Evolutionary conservation across 352 stramenopile species (phyloP).

Genomic region (Phytophthora tentaculata): DNA sequence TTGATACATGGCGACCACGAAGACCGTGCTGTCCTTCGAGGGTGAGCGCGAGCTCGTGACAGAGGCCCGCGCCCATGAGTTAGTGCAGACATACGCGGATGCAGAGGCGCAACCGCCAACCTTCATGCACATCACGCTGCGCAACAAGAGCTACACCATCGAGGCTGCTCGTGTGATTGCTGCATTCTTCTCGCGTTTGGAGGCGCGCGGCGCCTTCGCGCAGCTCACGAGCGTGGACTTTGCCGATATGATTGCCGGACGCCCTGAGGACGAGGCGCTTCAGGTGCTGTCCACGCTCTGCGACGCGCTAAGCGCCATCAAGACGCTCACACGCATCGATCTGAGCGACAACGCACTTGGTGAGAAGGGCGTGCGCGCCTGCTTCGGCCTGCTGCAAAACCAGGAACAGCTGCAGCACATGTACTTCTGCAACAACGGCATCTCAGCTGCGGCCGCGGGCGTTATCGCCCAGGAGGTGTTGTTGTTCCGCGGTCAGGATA

Average conservation of each 20-base stretch:
- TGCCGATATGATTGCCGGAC: constrained; percentile 87
- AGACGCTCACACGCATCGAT: constrained; percentile 83
- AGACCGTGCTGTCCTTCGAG: constrained; percentile 69
- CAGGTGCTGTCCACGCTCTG: constrained; percentile 85
- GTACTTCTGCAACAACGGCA: constrained; percentile 96
- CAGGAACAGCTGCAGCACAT: constrained; percentile 86
- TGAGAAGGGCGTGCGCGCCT: constrained; percentile 93
- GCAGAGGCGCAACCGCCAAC: constrained; percentile 32
- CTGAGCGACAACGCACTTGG: constrained; percentile 96
- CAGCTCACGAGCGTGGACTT: constrained; percentile 83
- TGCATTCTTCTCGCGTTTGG: constrained; percentile 65
- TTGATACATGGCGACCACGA: constrained; percentile 26
- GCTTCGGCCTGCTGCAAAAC: constrained; percentile 82
- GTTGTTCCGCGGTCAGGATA: constrained; percentile 69
- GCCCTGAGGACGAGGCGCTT: constrained; percentile 82
- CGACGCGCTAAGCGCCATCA: constrained; percentile 68
- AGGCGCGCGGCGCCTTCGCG: constrained; percentile 54
- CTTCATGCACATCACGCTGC: constrained; percentile 86
- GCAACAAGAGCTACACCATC: constrained; percentile 91
- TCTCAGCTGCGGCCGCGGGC: constrained; percentile 89
- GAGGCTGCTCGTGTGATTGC: constrained; percentile 79
- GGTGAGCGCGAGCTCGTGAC: constrained; percentile 84
- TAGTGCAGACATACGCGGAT: constrained; percentile 58
- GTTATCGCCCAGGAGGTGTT: constrained; percentile 91
- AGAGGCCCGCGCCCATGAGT: constrained; percentile 68